Conservation (phyloP, 495 filamentous ascomycete genomes). For the Penicillium ucsense region DNA sequence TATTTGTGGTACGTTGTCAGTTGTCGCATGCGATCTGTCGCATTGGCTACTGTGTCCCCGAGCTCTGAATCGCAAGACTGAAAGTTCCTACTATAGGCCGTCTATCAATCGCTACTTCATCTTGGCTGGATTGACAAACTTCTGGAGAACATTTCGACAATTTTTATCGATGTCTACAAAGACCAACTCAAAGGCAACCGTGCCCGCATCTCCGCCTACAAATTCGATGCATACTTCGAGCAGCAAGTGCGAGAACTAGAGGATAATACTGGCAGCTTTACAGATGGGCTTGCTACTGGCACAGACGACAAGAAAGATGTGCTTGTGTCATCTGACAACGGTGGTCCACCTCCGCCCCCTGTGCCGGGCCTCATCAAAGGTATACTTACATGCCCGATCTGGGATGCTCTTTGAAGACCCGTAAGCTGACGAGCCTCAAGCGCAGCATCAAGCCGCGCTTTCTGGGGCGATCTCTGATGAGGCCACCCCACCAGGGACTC, state of each 20-base stretch:
- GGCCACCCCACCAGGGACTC: slow-evolving; percentile 56
- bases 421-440: slow-evolving; percentile 24
- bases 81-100: slow-evolving; percentile 52
- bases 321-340: slow-evolving; percentile 38
- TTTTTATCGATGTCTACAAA: slow-evolving; percentile 82
- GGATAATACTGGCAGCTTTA: slow-evolving; percentile 31
- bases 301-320: slow-evolving; percentile 32
- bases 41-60: slow-evolving; percentile 1
- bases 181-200: slow-evolving; percentile 76
- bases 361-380: slow-evolving; percentile 47
- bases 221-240: slow-evolving; percentile 89
- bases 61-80: slow-evolving; percentile 9
- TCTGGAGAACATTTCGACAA: slow-evolving; percentile 80
- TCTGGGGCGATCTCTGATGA: slow-evolving; percentile 38
- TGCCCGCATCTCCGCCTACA: slow-evolving; percentile 61
- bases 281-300: slow-evolving; percentile 21
- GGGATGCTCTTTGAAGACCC: slow-evolving; percentile 1
- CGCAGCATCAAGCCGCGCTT: slow-evolving; percentile 40
- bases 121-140: slow-evolving; percentile 96
- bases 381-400: slow-evolving; percentile 13
- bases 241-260: slow-evolving; percentile 85
- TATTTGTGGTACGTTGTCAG: slow-evolving; percentile 71
- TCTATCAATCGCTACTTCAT: slow-evolving; percentile 91
- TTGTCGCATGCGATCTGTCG: slow-evolving; percentile 6
- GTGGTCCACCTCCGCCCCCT: slow-evolving; percentile 44